Evolutionary conservation across 169 alveolate species (phyloP), one percentile per base, ranked within the genome.

Genomic region (Cyclospora cayetanensis): DNA sequence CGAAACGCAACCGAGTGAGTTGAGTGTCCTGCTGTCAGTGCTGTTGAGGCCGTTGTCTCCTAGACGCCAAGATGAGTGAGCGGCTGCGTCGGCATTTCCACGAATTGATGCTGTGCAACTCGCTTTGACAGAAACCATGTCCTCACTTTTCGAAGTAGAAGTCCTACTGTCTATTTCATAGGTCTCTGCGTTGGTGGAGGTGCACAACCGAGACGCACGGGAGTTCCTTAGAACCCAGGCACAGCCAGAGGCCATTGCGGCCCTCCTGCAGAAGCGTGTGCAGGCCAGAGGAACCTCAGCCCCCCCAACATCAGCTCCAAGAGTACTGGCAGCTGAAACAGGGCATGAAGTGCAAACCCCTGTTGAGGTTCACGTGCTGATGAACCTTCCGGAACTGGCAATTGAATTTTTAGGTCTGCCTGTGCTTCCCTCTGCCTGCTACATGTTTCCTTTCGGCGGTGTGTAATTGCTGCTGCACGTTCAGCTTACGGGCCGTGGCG

Each of bases 351-450:
- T 43, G 77, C 87, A 85, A 90, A 91, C 63, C 60, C 35, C 46
- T 60, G 95, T 93, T 76, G 96, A 94, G 53, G 93, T 95, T 43
- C 99, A 97, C 70, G 95, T 96, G 83, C 90, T 96, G 84, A 97
- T 97, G 99, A 97, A 97, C 93, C 93, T 97, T 72, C 99, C 99
- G 9, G 97, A 96, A 93, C 94, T 94, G 63, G 97, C 99, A 20
- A 91, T 96, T 42, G 98, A 96, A 50, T 97, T 96, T 92, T 94
- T 97, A 65, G 98, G 97, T 96, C 27, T 15, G 91, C 37, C 35
- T 41, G 34, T 15, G 35, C 50, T 5, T 82, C 4, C 43, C 31
- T 52, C 15, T 50, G 1, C 4, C 82, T 1, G 42, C 12, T 63
- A 2, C 39, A 35, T 22, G 15, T 25, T 22, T 25, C n/a, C 25